A percentile compares a stretch with the other conserved stretches of the same genome.
Conservation (phyloP, 2,329 filamentous ascomycete species). For the Calonectria montana region DNA sequence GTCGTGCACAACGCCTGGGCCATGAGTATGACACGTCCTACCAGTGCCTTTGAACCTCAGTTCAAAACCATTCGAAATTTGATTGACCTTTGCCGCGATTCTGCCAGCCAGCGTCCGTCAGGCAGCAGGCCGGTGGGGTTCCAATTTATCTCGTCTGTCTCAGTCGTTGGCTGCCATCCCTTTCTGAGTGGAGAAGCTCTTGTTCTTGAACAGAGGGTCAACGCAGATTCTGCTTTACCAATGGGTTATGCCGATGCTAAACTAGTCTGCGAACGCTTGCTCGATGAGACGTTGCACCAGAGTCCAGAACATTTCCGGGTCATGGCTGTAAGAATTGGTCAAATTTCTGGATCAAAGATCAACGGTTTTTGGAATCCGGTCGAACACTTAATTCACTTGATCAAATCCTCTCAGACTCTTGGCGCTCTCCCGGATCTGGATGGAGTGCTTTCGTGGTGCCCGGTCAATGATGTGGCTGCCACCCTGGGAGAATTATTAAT, state of each 20-base stretch:
- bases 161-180: constrained; percentile 44
- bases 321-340: constrained; percentile 59
- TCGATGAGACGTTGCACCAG: constrained; percentile 59
- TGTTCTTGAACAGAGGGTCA: constrained; percentile 57
- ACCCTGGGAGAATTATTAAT: constrained; percentile 26
- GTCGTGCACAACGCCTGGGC: constrained; percentile 22
- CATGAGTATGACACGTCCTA: constrained; percentile 10
- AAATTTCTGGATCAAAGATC: constrained; percentile 58
- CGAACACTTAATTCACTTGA: constrained; percentile 58
- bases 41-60: background rate
- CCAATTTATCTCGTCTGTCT: constrained; percentile 57
- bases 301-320: constrained; percentile 55
- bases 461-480: constrained; percentile 51
- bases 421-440: constrained; percentile 53
- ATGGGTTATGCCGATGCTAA: constrained; percentile 16
- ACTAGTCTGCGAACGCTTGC: constrained; percentile 45
- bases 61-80: constrained; percentile 5
- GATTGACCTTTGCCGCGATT: constrained; percentile 44
- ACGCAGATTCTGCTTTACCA: constrained; percentile 53
- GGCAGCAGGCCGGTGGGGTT: constrained; percentile 44
- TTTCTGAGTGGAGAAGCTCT: constrained; percentile 35
- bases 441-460: constrained; percentile 57
- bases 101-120: constrained; percentile 29
- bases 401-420: constrained; percentile 62
- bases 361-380: constrained; percentile 62